A percentile compares a stretch with the other conserved stretches of the same genome.
Evolutionary conservation across 257 asterid genomes (phyloP).

Genomic region (Ilex aquifolium): DNA sequence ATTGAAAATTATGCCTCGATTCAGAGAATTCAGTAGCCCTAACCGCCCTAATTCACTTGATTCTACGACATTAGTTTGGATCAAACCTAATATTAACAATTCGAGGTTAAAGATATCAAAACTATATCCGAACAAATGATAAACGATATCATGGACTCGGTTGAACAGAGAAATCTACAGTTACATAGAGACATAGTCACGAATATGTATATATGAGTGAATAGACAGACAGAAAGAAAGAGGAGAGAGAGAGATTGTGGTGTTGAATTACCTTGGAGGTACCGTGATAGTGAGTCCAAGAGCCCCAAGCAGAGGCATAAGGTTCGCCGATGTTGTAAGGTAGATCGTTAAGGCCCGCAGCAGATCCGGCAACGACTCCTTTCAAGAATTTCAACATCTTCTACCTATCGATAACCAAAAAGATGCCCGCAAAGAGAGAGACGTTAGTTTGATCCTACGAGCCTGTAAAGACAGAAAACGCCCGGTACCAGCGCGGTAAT

Average conservation of each 20-base stretch:
- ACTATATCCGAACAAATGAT: neutral
- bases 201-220: neutral
- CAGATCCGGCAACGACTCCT: constrained; percentile 96
- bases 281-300: constrained; percentile 93
- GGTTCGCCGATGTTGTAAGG: constrained; percentile 97
- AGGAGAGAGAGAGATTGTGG: constrained; percentile 3
- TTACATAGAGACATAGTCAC: neutral
- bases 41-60: neutral
- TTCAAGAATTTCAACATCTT: constrained; percentile 82
- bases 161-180: too few relatives aligned
- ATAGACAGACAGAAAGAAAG: too few relatives aligned
- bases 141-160: neutral
- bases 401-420: neutral
- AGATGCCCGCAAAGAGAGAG: neutral
- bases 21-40: neutral
- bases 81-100: neutral
- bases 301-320: constrained; percentile 94
- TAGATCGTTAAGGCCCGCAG: constrained; percentile 89
- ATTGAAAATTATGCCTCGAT: neutral
- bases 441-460: neutral
- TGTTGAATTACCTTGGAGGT: constrained; percentile 61
- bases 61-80: neutral
- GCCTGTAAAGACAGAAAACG: too few relatives aligned
- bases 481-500: too few relatives aligned
- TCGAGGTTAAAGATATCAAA: neutral